A percentile compares a stretch with the other conserved stretches of the same genome.
Evolutionary conservation across 78 protist species (phyloP).

Genomic region (Chrysochromulina parva): DNA sequence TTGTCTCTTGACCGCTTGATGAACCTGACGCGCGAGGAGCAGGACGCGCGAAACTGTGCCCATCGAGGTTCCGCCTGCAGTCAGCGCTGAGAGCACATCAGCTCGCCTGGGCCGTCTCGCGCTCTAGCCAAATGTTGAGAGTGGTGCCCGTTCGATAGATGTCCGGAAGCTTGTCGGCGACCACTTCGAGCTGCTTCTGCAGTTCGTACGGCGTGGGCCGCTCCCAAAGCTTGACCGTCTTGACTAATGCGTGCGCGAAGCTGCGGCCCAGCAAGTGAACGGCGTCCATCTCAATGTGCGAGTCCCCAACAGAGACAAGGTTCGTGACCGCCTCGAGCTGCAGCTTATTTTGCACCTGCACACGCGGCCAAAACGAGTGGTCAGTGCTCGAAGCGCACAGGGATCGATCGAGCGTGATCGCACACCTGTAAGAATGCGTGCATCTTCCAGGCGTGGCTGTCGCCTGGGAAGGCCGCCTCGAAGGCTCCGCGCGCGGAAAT

Average conservation of each 20-base stretch:
- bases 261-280: background rate
- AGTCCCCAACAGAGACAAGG: background rate
- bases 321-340: background rate
- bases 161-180: background rate
- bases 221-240: background rate
- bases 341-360: background rate
- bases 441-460: background rate
- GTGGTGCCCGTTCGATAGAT: background rate
- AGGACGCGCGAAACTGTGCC: no score
- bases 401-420: no score
- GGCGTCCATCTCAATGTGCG: background rate
- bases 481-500: background rate
- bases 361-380: no score
- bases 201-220: background rate
- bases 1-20: no score
- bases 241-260: background rate
- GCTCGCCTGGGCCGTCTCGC: background rate
- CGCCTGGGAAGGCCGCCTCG: background rate
- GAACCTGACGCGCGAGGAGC: no score
- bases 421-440: background rate
- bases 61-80: no score
- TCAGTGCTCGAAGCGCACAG: no score
- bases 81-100: no score
- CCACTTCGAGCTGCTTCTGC: background rate
- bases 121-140: background rate